Base-by-base conservation (phyloP, 2,329 filamentous ascomycete species). In the Sporothrix luriei region DNA sequence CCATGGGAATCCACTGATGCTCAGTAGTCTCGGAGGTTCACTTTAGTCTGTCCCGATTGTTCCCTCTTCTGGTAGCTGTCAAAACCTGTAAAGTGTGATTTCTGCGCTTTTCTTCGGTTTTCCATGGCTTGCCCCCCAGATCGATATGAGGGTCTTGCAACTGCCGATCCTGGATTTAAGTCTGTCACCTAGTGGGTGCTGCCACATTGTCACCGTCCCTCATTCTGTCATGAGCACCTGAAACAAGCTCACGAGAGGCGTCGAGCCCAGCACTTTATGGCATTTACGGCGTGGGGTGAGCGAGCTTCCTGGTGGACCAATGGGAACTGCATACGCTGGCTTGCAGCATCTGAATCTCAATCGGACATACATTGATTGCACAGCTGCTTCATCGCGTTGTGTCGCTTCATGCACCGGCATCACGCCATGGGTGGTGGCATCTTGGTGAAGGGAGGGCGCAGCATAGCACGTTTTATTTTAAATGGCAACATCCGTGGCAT, bases 221-320 rank as follows among this genome's bases (percentile, higher is more conserved):
- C 26, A 33, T 33, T 33, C 7, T 7, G 9, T 33, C 33, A 33
- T 7, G 33, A 33, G 24, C 43, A n/a, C 9, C 54, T 57, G 65
- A 67, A 67, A 67, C 51, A 67, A 29, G 65, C 51, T 43, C 51
- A 38, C 29, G 65, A 57, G 64, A 67, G 65, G 65, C 40, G 65
- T 43, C 33, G 33, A 67, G 51, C 51, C 10, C 40, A 48, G 65
- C 51, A 48, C n/a, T 61, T 29, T 10, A 19, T 26, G 29, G 40
- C 40, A n/a, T 16, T 40, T 14, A 5, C 16, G 7, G 52, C 52
- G 29, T 33, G 13, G 24, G 0, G 14, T 48, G 43, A 19, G 14
- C 14, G 14, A 48, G 43, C 43, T 29, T 33, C 26, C 13, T 33
- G 26, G 54, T n/a, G 29, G 14, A n/a, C 57, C 57, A 62, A 46